Base-by-base conservation (phyloP, 1,284 basidiomycete genomes). In the Cutaneotrichosporon mucoides region DNA sequence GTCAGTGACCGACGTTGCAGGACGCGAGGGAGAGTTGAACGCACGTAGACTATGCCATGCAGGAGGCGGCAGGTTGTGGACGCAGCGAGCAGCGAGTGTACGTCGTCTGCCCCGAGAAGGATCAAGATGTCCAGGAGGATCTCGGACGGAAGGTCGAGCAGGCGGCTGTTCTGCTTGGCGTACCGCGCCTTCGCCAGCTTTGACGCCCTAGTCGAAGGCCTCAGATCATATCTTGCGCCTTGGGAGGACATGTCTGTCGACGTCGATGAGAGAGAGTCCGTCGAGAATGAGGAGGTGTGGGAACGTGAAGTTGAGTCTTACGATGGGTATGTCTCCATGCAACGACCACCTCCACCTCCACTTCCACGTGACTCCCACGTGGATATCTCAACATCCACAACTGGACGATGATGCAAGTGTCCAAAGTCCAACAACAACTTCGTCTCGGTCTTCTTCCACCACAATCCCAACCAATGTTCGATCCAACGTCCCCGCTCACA, bases 401-500 rank as follows among this genome's bases (percentile, higher is more conserved):
- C 49, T 24, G 6, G 10, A 51, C 49, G 49, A 53, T 53, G 51
- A 53, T 38, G 51, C 51, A 13, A 43, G 51, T 15, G 24, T 35
- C 24, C 48, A 33, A 42, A 24, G 10, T 36, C 15, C 24, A 33
- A 53, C 51, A 42, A 43, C 49, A 13, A 9, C 43, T 5, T n/a
- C 24, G 11, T 36, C 34, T 24, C 24, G 24, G 24, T 24, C 24
- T 24, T 24, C 24, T 24, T 24, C 24, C 24, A 24, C 41, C 45
- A 24, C 12, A 35, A 36, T 24, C 38, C 35, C 36, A 15, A 40
- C 51, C 13, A 51, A 76, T 76, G 73, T 63, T 68, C 69, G 75
- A 76, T 63, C 73, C 72, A 4, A 54, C 69, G 11, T 65, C 69
- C 2, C 40, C 68, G 1, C 56, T 75, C 15, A 56, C 57, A 5